Evolutionary conservation across 164 flowering plant species (phyloP).

Genomic region (Aristolochia californica): DNA sequence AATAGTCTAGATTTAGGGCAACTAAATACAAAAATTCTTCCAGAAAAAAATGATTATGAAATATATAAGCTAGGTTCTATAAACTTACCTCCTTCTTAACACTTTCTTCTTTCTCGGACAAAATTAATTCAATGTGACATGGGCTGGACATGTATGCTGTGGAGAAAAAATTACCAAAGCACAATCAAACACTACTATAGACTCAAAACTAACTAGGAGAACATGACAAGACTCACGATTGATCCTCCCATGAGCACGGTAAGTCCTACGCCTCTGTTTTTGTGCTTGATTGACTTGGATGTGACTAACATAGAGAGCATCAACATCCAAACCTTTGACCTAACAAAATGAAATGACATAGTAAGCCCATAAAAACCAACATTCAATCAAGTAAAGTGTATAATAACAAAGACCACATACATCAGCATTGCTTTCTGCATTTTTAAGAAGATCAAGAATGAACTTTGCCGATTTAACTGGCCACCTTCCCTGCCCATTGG

Average conservation of each 20-base stretch:
- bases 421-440: slow-evolving; percentile 96
- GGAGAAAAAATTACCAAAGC: neutral
- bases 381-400: too few species aligned
- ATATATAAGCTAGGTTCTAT: too few species aligned
- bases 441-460: slow-evolving; percentile 79
- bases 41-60: too few species aligned
- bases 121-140: slow-evolving; percentile 79
- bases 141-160: slow-evolving; percentile 94
- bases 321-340: slow-evolving; percentile 88
- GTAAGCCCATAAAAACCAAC: too few species aligned
- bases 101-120: slow-evolving; percentile 83
- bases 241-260: slow-evolving; percentile 89
- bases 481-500: slow-evolving; percentile 98
- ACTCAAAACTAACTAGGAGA: neutral
- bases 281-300: slow-evolving; percentile 86
- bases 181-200: too few species aligned
- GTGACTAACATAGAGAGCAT: slow-evolving; percentile 61
- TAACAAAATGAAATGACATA: too few species aligned
- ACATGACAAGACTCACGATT: slow-evolving; percentile 41
- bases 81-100: slow-evolving; percentile 36
- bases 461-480: slow-evolving; percentile 85
- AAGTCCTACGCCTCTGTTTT: slow-evolving; percentile 81
- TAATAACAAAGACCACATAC: slow-evolving; percentile 19
- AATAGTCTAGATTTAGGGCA: too few species aligned
- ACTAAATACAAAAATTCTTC: too few species aligned